These are phyloP conservation scores for Eucalyptus erythrocorys DNA, from an alignment of 345 rosid genomes.

Conservation along the genomic window DNA sequence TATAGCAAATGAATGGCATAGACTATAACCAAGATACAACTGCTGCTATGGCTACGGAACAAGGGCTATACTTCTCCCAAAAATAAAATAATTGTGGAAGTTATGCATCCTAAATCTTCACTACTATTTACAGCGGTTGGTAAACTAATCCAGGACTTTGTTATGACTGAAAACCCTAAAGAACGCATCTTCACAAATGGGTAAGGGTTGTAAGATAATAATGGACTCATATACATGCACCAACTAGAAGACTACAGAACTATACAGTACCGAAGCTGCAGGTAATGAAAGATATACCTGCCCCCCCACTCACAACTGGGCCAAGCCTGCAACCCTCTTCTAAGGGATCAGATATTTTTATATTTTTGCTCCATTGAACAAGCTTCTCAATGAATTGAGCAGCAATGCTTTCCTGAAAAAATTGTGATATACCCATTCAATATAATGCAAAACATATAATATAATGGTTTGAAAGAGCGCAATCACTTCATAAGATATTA, in stretches of 20 bases:
- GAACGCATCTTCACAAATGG: neutral
- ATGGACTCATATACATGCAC: neutral
- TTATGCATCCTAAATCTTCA: neutral
- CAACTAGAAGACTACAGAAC: neutral
- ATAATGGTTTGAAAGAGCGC: too few relatives aligned
- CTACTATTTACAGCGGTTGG: neutral
- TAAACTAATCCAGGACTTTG: neutral
- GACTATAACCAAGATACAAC: neutral
- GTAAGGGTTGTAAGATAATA: neutral
- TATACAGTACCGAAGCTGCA: neutral
- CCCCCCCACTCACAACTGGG: slow-evolving; percentile 67
- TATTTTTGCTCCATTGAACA: slow-evolving; percentile 67
- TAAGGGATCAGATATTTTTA: slow-evolving; percentile 79
- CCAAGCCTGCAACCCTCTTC: slow-evolving; percentile 95
- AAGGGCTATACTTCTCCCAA: neutral
- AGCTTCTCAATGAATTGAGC: slow-evolving; percentile 55
- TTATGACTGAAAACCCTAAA: neutral
- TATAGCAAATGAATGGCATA: neutral
- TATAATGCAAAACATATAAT: too few relatives aligned
- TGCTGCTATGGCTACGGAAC: neutral
- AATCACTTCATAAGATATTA: too few relatives aligned
- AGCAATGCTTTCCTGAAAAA: slow-evolving; percentile 72
- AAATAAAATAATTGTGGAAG: neutral
- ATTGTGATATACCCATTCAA: neutral
- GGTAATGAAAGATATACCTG: slow-evolving; percentile 35